These are phyloP conservation scores for Mimosa pudica DNA, from an alignment of 306 rosid species.

Conservation along the genomic window DNA sequence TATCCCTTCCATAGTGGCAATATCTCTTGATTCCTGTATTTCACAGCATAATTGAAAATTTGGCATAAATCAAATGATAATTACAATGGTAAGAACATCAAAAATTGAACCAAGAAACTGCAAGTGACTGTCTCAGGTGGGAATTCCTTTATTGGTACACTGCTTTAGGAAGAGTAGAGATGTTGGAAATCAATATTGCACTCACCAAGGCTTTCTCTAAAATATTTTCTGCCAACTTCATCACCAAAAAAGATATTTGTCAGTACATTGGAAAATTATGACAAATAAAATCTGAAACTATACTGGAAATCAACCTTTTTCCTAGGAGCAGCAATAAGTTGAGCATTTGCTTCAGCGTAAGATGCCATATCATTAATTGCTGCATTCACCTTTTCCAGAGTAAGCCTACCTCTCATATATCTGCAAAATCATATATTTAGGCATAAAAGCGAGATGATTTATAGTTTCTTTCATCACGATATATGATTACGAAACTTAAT, in stretches of 20 bases:
- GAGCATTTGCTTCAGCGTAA: slow-evolving; percentile 85
- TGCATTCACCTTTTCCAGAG: slow-evolving; percentile 86
- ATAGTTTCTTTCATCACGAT: not conserved
- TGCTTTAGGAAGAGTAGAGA: not conserved
- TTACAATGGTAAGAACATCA: not conserved
- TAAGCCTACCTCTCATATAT: slow-evolving; percentile 97
- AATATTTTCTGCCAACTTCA: slow-evolving; percentile 76
- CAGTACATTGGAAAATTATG: slow-evolving; percentile 28
- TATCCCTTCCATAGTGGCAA: slow-evolving; percentile 67
- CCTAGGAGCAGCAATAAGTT: slow-evolving; percentile 70
- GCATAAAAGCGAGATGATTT: slow-evolving; percentile 10
- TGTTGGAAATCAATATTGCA: slow-evolving; percentile 26
- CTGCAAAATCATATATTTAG: slow-evolving; percentile 43
- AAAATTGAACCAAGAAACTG: slow-evolving; percentile 4
- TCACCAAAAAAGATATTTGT: slow-evolving; percentile 41
- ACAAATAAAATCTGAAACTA: slow-evolving; percentile 27
- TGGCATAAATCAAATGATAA: slow-evolving; percentile 11
- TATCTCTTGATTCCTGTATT: slow-evolving; percentile 83
- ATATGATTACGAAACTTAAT: not conserved
- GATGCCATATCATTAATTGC: slow-evolving; percentile 82
- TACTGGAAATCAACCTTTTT: slow-evolving; percentile 64
- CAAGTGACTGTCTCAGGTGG: slow-evolving; percentile 25
- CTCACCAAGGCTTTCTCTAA: slow-evolving; percentile 93
- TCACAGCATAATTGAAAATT: slow-evolving; percentile 27
- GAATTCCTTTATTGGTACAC: slow-evolving; percentile 15